Evolutionary conservation across 176 grass and related monocot genomes (phyloP), one percentile per base, ranked within the genome.

Genomic region (Leersia perrieri): DNA sequence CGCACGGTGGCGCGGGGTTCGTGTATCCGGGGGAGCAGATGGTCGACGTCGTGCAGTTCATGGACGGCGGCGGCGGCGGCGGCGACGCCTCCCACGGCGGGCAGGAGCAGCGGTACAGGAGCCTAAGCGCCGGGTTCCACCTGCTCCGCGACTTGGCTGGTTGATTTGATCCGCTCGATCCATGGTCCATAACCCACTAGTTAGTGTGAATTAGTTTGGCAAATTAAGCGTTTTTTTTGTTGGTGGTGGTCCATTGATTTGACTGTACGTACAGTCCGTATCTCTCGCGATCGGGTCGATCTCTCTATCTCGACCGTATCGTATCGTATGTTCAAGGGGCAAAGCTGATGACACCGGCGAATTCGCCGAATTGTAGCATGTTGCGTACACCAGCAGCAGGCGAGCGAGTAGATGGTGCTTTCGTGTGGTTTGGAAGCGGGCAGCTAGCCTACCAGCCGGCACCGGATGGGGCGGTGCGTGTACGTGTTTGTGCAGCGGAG

Each of bases 121-220:
- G 33, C 34, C 20, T 86, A 5, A 76, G 61, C 68, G 31, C 80
- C 18, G 87, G 86, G 39, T 85, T 88, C 39, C 90, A 89, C 69
- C 77, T 92, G 20, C 86, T 92, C 35, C 87, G 80, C 14, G 90
- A 92, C 70, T 26, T 92, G 41, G 90, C 87, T 44, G 90, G 90
- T 11, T 92, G 85, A 87, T 27, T 11, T 92, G 85, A 87, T 27
- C 75, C 51, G 2, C 5, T 18, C 44, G 41, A 47, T 47, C 42
- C 42, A 47, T 7, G 35, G 35, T 38, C 5, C 35, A 38, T n/a
- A n/a, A n/a, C n/a, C n/a, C n/a, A n/a, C n/a, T n/a, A n/a, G n/a
- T n/a, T n/a, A n/a, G 51, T 7, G 51, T 57, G 51, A 18, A 57
- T 23, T 57, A 22, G 20, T 57, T 57, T 12, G 51, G 42, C 5